phyloP scores from a whole-genome alignment of 495 filamentous ascomycete genomes.

The Neurospora sp. region DNA sequence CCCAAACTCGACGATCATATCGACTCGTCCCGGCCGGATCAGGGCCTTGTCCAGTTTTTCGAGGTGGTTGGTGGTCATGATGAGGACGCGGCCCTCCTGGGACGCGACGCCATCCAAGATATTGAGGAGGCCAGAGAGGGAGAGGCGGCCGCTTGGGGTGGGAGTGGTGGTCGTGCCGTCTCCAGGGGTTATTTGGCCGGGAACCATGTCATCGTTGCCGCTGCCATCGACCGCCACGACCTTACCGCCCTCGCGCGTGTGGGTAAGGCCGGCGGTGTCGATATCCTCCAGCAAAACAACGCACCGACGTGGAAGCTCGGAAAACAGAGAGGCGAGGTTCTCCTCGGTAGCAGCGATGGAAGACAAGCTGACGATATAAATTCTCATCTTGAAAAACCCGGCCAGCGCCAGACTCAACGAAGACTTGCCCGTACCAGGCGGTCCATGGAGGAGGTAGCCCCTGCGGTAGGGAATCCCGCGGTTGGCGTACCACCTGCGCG shows the following conservation, averaged over 20 bases:
- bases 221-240: conserved; percentile 41
- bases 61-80: conserved; percentile 79
- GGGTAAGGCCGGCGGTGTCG: conserved; percentile 60
- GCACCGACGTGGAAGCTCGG: conserved; percentile 54
- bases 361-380: conserved; percentile 57
- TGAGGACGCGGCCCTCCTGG: conserved; percentile 65
- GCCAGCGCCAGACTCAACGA: conserved; percentile 41
- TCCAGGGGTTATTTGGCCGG: conserved; percentile 17
- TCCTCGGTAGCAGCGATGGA: conserved; percentile 61
- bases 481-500: conserved; percentile 66
- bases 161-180: conserved; percentile 6
- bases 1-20: conserved; percentile 61
- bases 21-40: conserved; percentile 67
- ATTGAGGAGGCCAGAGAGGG: conserved; percentile 67
- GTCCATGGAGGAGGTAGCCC: conserved; percentile 39
- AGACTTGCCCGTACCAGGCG: conserved; percentile 43
- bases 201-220: conserved; percentile 22
- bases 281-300: conserved; percentile 69
- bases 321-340: conserved; percentile 58
- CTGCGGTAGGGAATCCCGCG: conserved; percentile 43
- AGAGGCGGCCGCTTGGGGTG: conserved; percentile 35
- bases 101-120: conserved; percentile 73
- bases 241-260: conserved; percentile 39
- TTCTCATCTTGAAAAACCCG: conserved; percentile 32
- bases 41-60: conserved; percentile 69